These are phyloP conservation scores for Phaeosphaeriaceae sp. DNA, from an alignment of 2,329 filamentous ascomycete species.

Conservation along the genomic window DNA sequence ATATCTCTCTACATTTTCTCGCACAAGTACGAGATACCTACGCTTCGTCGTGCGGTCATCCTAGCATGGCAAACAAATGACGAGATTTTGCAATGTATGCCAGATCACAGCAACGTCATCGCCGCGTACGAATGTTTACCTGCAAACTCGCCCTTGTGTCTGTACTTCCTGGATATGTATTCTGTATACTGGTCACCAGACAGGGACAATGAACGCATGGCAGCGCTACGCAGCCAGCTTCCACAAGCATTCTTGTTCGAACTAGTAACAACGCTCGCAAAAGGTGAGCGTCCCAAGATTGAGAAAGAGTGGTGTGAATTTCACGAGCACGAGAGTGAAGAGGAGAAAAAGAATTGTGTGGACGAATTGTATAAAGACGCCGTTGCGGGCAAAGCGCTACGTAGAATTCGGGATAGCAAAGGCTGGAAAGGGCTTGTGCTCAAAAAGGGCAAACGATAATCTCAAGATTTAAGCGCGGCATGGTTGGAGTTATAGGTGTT, in stretches of 20 bases:
- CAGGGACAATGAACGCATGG: conserved; percentile 39
- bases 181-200: conserved; percentile 46
- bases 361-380: conserved; percentile 40
- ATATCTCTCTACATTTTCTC: conserved; percentile 44
- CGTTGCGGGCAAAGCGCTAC: conserved; percentile 36
- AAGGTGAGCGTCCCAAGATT: conserved; percentile 42
- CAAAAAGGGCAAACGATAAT: conserved; percentile 45
- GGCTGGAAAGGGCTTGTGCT: conserved; percentile 46
- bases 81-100: conserved; percentile 45
- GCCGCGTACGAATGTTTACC: conserved; percentile 41
- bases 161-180: conserved; percentile 47
- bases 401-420: conserved; percentile 43
- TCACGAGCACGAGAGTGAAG: conserved; percentile 44
- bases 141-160: conserved; percentile 37
- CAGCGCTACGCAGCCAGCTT: conserved; percentile 39
- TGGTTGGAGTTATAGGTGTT: conserved; percentile 1
- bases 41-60: conserved; percentile 39
- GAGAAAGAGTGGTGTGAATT: conserved; percentile 48
- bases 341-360: conserved; percentile 41
- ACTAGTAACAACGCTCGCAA: conserved; percentile 40
- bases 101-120: conserved; percentile 47
- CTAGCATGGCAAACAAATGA: conserved; percentile 46
- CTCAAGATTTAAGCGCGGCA: neutral
- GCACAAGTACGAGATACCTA: conserved; percentile 41
- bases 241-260: conserved; percentile 45